A percentile compares a stretch with the other conserved stretches of the same genome.
Evolutionary conservation across 129 eudicot genomes (phyloP).

Genomic region (Lactuca sativa): DNA sequence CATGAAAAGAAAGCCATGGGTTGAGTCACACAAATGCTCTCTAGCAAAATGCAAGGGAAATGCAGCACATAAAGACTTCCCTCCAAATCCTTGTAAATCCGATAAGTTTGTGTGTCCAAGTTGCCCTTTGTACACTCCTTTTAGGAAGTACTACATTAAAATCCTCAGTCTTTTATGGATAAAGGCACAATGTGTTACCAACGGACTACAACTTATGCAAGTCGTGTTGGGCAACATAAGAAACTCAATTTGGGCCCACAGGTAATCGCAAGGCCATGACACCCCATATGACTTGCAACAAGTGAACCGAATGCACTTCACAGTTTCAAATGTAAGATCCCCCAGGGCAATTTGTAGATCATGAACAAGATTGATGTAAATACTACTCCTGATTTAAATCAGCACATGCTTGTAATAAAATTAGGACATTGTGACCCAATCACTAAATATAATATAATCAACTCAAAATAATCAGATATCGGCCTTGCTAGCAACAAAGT

Average conservation of each 20-base stretch:
- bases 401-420: slow-evolving; percentile 8
- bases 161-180: not conserved
- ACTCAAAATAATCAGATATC: not conserved
- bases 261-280: not conserved
- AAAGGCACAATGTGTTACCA: no score
- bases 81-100: not conserved
- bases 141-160: not conserved
- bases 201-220: not conserved
- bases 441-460: slow-evolving; percentile 6
- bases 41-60: not conserved
- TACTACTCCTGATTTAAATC: not conserved
- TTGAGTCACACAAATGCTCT: not conserved
- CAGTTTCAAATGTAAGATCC: not conserved
- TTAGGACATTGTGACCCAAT: not conserved
- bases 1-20: not conserved
- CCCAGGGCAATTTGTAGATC: slow-evolving; percentile 6
- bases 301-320: not conserved
- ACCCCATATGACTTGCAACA: slow-evolving; percentile 1
- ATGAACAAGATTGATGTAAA: not conserved
- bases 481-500: not conserved
- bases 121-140: no score
- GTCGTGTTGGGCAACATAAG: not conserved
- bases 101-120: no score
- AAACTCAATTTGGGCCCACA: not conserved
- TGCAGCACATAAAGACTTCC: not conserved